These are phyloP conservation scores for Sphaceloma murrayae DNA, from an alignment of 2,329 filamentous ascomycete species.

Conservation along the genomic window DNA sequence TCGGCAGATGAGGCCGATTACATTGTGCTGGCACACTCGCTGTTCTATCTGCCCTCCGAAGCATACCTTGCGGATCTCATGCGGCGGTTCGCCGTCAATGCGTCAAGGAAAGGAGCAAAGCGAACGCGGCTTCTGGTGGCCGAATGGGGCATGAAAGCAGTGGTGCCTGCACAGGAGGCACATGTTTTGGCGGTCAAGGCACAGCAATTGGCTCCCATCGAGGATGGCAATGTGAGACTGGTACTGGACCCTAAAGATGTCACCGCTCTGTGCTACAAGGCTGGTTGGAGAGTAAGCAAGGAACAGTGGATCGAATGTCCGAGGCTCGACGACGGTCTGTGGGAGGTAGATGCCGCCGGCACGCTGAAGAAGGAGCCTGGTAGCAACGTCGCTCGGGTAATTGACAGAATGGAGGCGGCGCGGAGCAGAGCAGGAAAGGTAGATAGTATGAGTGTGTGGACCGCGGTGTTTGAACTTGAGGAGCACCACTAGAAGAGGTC, in stretches of 20 bases:
- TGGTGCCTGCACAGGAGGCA: slow-evolving; percentile 32
- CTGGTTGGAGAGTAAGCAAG: slow-evolving; percentile 32
- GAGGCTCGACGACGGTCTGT: slow-evolving; percentile 37
- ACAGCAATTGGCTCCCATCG: slow-evolving; percentile 34
- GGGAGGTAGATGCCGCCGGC: slow-evolving; percentile 34
- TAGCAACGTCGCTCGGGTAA: slow-evolving; percentile 29
- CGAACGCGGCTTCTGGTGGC: slow-evolving; percentile 34
- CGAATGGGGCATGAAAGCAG: slow-evolving; percentile 39
- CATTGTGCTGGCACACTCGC: slow-evolving; percentile 42
- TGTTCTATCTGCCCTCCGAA: slow-evolving; percentile 45
- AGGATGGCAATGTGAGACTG: slow-evolving; percentile 41
- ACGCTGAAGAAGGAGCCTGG: slow-evolving; percentile 20
- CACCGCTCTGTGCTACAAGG: slow-evolving; percentile 28
- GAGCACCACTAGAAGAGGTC: too few relatives aligned
- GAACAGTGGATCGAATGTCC: slow-evolving; percentile 32
- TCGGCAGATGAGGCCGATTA: slow-evolving; percentile 33
- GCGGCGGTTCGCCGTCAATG: slow-evolving; percentile 26
- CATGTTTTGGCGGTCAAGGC: slow-evolving; percentile 46
- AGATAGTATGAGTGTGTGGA: slow-evolving; percentile 22
- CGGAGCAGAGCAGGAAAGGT: slow-evolving; percentile 14
- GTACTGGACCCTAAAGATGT: slow-evolving; percentile 37
- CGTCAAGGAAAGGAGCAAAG: slow-evolving; percentile 29
- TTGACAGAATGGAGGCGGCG: slow-evolving; percentile 19
- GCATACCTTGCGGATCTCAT: slow-evolving; percentile 13
- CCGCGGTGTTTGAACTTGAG: slow-evolving; percentile 17